Evolutionary conservation across 2,329 filamentous ascomycete genomes (phyloP).

Genomic region (Penicillium sp.): DNA sequence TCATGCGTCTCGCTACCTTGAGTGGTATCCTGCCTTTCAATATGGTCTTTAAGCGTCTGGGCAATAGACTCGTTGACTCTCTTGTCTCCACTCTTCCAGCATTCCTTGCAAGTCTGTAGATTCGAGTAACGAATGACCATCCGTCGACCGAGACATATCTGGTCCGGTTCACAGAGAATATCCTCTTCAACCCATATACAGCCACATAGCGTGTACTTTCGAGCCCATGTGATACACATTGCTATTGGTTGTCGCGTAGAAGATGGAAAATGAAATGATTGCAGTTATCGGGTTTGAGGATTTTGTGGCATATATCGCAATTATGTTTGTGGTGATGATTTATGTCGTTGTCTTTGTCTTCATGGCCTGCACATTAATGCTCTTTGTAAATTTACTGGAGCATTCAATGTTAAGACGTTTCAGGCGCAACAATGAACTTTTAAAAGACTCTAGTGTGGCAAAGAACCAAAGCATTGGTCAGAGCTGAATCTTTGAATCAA

Average conservation of each 20-base stretch:
- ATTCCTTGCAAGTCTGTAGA: constrained; percentile 17
- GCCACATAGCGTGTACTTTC: constrained; percentile 18
- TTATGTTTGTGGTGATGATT: neutral
- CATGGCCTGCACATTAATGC: neutral
- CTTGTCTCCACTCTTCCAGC: constrained; percentile 12
- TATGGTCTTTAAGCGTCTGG: neutral
- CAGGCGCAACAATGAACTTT: neutral
- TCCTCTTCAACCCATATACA: constrained; percentile 21
- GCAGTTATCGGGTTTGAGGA: neutral
- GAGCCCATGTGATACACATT: constrained; percentile 23
- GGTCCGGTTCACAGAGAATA: neutral
- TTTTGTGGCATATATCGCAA: neutral
- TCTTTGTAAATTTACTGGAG: neutral
- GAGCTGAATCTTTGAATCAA: neutral
- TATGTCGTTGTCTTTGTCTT: neutral
- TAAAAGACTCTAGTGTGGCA: neutral
- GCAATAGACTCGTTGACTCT: neutral
- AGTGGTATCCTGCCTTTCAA: neutral
- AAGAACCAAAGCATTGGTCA: neutral
- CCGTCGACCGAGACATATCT: neutral
- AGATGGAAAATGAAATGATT: neutral
- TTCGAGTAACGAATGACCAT: constrained; percentile 12
- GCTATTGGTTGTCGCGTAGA: neutral
- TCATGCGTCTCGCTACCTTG: neutral
- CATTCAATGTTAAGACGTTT: neutral